Conservation (phyloP, 192 early-diverging fungal species). For the Funneliformis mosseae region DNA sequence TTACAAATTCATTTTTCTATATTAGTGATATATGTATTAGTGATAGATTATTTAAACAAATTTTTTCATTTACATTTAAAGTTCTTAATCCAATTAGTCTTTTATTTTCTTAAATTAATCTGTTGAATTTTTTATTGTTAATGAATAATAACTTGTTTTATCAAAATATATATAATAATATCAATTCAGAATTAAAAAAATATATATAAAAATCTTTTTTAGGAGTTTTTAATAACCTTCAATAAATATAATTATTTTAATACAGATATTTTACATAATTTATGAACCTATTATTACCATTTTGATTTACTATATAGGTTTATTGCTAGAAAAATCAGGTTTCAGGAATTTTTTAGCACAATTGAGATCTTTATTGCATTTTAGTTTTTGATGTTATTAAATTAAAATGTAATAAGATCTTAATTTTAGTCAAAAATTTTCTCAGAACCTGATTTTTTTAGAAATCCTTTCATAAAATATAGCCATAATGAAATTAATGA, state of each 20-base stretch:
- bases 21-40: constrained; percentile 9
- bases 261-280: not conserved
- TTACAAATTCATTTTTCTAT: not conserved
- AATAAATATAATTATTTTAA: constrained; percentile 5
- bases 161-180: constrained; percentile 19
- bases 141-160: not conserved
- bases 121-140: not conserved
- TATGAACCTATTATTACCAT: not conserved
- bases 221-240: not conserved
- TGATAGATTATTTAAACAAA: not conserved
- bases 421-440: no score
- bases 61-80: constrained; percentile 8
- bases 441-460: no score
- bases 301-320: not conserved
- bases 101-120: not conserved
- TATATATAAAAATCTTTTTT: constrained; percentile 8
- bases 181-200: not conserved
- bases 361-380: no score
- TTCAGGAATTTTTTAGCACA: no score
- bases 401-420: no score
- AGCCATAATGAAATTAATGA: constrained; percentile 18
- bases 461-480: not conserved
- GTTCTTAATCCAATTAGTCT: not conserved
- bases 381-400: no score
- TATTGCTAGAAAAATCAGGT: no score